phyloP scores from a whole-genome alignment of 192 early-diverging fungal species.

The Phlyctochytrium arcticum region DNA sequence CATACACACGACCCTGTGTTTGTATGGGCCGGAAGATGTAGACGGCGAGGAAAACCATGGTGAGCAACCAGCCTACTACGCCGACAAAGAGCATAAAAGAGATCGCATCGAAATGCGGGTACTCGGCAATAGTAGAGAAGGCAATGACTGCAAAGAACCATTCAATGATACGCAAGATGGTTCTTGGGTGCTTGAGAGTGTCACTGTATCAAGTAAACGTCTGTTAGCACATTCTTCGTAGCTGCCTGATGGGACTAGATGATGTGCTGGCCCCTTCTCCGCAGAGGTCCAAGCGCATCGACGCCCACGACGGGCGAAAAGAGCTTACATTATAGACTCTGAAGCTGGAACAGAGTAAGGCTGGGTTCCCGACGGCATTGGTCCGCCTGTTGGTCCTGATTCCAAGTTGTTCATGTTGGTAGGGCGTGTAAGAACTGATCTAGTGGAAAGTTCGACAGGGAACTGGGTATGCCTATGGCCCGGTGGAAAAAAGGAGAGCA shows the following conservation, averaged over 20 bases:
- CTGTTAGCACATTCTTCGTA: no score
- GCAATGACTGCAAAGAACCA: constrained; percentile 4
- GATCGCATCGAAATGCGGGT: not conserved
- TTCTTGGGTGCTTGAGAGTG: not conserved
- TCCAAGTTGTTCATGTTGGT: no score
- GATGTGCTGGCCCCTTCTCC: not conserved
- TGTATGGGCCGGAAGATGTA: not conserved
- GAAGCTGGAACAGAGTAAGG: constrained; percentile 1
- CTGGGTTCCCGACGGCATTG: not conserved
- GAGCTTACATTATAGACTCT: not conserved
- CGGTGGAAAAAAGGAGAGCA: no score
- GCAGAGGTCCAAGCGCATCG: not conserved
- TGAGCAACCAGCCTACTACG: not conserved
- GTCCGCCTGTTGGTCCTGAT: not conserved
- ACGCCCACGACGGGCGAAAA: not conserved
- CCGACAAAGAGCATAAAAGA: constrained; percentile 6
- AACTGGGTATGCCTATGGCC: no score
- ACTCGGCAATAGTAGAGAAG: not conserved
- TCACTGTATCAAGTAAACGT: not conserved
- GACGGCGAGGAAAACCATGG: not conserved
- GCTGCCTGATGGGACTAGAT: no score
- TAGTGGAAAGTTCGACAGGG: no score
- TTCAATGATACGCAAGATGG: not conserved
- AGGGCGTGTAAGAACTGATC: no score
- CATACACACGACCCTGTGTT: not conserved